Conservation (phyloP, 164 flowering plant genomes). For the Sextonia rubra region DNA sequence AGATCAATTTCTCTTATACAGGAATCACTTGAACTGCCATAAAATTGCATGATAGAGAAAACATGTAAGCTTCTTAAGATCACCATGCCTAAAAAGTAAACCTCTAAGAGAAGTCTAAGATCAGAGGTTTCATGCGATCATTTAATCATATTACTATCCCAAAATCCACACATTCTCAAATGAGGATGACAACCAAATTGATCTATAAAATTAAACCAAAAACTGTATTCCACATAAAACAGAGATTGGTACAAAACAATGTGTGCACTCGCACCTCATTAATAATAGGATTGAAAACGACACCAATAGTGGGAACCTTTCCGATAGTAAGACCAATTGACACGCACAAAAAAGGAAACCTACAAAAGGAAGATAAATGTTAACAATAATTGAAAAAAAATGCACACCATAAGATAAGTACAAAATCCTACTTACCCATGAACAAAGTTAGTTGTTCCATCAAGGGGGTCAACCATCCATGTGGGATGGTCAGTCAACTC, state of each 20-base stretch:
- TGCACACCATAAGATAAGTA: slow-evolving; percentile 1
- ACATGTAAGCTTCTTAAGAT: background rate
- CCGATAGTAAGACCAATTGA: slow-evolving; percentile 92
- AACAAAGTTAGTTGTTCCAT: slow-evolving; percentile 97
- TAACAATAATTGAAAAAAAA: slow-evolving; percentile 2
- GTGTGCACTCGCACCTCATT: slow-evolving; percentile 58
- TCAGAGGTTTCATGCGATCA: no score
- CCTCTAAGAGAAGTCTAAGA: background rate
- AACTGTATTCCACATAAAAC: background rate
- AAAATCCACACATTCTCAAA: background rate
- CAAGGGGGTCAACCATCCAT: slow-evolving; percentile 98
- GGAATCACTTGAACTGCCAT: no score
- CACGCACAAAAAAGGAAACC: slow-evolving; percentile 92
- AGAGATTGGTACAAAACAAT: no score
- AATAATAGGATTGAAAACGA: slow-evolving; percentile 91
- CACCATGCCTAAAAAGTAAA: background rate
- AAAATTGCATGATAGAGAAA: background rate
- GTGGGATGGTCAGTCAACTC: slow-evolving; percentile 90
- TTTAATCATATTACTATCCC: no score
- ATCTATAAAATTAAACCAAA: background rate
- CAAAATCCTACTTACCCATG: slow-evolving; percentile 54
- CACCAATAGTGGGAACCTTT: slow-evolving; percentile 82
- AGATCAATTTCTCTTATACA: no score
- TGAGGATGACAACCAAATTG: background rate
- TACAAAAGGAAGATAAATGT: slow-evolving; percentile 17